These are phyloP conservation scores for Tetrapisispora fleetii DNA, from an alignment of 805 yeast species.

Conservation along the genomic window DNA sequence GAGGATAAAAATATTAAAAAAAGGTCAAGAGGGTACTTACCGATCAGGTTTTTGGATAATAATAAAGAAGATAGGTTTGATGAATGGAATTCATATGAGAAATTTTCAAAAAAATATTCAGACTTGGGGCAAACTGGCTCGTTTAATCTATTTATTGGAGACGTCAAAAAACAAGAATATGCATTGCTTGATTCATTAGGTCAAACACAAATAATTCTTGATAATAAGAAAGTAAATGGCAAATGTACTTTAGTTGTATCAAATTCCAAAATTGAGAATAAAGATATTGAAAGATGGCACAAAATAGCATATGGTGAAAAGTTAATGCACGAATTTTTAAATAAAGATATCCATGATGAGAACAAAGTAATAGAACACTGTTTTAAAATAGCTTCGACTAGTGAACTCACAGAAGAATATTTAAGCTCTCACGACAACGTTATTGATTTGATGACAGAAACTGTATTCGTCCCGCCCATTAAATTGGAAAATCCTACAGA, in stretches of 20 bases:
- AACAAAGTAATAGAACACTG: slow-evolving; percentile 35
- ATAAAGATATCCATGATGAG: slow-evolving; percentile 15
- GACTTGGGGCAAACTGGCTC: slow-evolving; percentile 18
- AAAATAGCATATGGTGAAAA: slow-evolving; percentile 52
- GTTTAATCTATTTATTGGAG: slow-evolving; percentile 33
- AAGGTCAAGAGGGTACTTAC: slow-evolving; percentile 38
- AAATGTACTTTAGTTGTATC: slow-evolving; percentile 17
- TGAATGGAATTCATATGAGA: slow-evolving; percentile 22
- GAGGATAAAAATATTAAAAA: slow-evolving; percentile 1
- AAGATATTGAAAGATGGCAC: slow-evolving; percentile 51
- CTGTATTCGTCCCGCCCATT: slow-evolving; percentile 69
- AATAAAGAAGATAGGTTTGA: slow-evolving; percentile 9
- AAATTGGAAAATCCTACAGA: slow-evolving; percentile 25
- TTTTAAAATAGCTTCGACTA: slow-evolving; percentile 46
- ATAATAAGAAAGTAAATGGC: slow-evolving; percentile 9
- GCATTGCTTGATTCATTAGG: slow-evolving; percentile 23
- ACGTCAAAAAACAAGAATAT: slow-evolving; percentile 15
- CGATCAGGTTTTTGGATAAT: slow-evolving; percentile 32
- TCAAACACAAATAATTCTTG: slow-evolving; percentile 23
- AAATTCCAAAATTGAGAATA: slow-evolving; percentile 25
- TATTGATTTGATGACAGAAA: slow-evolving; percentile 38
- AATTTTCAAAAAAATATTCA: slow-evolving; percentile 15
- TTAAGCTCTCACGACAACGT: slow-evolving; percentile 18
- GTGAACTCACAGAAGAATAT: slow-evolving; percentile 29
- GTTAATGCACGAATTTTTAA: slow-evolving; percentile 29